Evolutionary conservation across 805 yeast species (phyloP).

Genomic region (Starmerella cellae): DNA sequence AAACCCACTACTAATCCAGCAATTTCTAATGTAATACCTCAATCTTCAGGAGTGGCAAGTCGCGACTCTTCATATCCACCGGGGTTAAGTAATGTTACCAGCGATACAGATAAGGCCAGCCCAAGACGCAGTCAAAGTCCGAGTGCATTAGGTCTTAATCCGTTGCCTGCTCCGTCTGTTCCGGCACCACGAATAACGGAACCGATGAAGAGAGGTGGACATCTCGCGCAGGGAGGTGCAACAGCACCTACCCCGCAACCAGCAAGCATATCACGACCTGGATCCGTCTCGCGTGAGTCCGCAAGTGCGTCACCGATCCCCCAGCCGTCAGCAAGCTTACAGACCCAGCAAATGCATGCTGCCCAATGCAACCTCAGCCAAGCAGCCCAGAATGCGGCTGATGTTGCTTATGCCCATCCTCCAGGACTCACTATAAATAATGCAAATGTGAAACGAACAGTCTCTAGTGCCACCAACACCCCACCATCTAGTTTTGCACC

Average conservation of each 20-base stretch:
- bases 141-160: slow-evolving; percentile 18
- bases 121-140: slow-evolving; percentile 17
- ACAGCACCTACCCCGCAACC: slow-evolving; percentile 12
- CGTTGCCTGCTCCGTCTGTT: slow-evolving; percentile 23
- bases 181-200: slow-evolving; percentile 18
- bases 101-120: slow-evolving; percentile 4
- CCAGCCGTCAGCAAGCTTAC: not conserved
- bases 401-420: not conserved
- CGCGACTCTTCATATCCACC: not conserved
- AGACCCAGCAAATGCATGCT: slow-evolving; percentile 4
- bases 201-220: slow-evolving; percentile 16
- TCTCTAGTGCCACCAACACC: not conserved
- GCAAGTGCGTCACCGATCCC: not conserved
- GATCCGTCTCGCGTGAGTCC: not conserved
- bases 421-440: not conserved
- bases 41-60: not conserved
- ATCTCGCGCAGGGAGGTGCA: slow-evolving; percentile 17
- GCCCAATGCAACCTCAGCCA: slow-evolving; percentile 4
- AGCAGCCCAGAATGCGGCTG: slow-evolving; percentile 4
- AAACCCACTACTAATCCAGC: slow-evolving; percentile 3
- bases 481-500: no score
- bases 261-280: not conserved
- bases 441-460: no score
- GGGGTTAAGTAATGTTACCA: not conserved
- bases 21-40: not conserved